phyloP scores from a whole-genome alignment of 768 basidiomycete genomes.

The Tulasnella sp. region DNA sequence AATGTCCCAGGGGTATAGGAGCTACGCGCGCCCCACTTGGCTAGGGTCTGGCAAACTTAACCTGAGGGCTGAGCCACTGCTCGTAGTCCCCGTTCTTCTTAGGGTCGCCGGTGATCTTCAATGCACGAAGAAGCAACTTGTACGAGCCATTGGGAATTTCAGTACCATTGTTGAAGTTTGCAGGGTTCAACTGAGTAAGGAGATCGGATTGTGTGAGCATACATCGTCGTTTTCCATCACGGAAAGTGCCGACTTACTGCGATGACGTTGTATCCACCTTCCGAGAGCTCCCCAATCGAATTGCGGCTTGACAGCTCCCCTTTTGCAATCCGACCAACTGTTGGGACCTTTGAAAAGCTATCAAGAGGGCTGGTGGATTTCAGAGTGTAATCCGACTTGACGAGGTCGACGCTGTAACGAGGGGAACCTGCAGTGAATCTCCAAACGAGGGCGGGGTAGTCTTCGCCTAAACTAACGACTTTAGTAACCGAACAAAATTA shows the following conservation, averaged over 20 bases:
- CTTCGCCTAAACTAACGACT: not conserved
- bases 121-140: slow-evolving; percentile 36
- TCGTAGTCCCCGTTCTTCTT: slow-evolving; percentile 51
- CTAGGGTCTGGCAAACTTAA: slow-evolving; percentile 38
- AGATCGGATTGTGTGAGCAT: not conserved
- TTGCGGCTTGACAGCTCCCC: not conserved
- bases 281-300: not conserved
- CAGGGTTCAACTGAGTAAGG: not conserved
- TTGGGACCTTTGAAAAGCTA: too few species aligned
- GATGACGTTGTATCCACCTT: not conserved
- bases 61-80: slow-evolving; percentile 47
- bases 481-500: not conserved
- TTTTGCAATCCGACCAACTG: not conserved
- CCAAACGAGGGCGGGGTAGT: slow-evolving; percentile 22
- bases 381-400: not conserved
- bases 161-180: not conserved
- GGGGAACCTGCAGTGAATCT: slow-evolving; percentile 33
- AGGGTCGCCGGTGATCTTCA: slow-evolving; percentile 52
- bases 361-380: too few species aligned
- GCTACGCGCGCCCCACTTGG: not conserved
- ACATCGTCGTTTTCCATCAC: not conserved
- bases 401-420: slow-evolving; percentile 28
- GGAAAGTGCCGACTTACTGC: not conserved
- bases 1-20: not conserved
- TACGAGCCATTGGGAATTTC: slow-evolving; percentile 31